A percentile compares a stretch with the other conserved stretches of the same genome.
phyloP scores from a whole-genome alignment of 2,329 filamentous ascomycete genomes.

The Pseudogymnoascus sp. region DNA sequence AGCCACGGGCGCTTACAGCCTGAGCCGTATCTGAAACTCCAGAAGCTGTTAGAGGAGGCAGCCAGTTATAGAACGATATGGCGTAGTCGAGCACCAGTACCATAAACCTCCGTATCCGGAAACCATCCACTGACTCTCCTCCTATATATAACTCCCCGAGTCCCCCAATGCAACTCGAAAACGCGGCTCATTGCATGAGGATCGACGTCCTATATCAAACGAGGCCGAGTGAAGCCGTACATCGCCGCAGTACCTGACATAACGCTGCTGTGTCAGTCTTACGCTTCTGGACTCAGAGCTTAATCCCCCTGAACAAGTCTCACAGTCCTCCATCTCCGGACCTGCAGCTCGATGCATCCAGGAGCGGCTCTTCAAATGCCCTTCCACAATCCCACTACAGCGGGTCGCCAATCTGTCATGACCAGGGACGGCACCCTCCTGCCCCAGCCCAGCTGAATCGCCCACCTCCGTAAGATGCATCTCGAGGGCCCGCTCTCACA shows the following conservation, averaged over 20 bases:
- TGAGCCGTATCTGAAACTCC: not conserved
- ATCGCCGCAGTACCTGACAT: not conserved
- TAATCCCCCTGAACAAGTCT: not conserved
- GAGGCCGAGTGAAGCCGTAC: not conserved
- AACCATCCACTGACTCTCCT: not conserved
- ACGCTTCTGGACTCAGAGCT: not conserved
- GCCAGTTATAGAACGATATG: not conserved
- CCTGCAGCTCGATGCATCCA: not conserved
- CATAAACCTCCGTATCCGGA: not conserved
- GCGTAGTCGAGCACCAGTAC: not conserved
- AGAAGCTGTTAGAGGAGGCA: not conserved
- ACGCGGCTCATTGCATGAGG: not conserved
- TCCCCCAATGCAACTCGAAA: not conserved
- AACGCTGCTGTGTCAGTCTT: not conserved
- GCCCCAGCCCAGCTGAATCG: not conserved
- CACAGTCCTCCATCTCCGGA: not conserved
- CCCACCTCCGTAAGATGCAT: not conserved
- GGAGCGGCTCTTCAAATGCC: not conserved
- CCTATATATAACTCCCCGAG: not conserved
- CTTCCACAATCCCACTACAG: not conserved
- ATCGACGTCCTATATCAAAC: not conserved
- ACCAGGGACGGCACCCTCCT: not conserved
- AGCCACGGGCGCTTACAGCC: not conserved
- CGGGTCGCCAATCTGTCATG: constrained; percentile 1
- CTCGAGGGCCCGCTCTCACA: not conserved